Percentiles rank a stretch among this genome's conserved stretches.
These are phyloP conservation scores for Zhuliangozyma parablackwelliae DNA, from an alignment of 1,139 yeast genomes.

Conservation along the genomic window DNA sequence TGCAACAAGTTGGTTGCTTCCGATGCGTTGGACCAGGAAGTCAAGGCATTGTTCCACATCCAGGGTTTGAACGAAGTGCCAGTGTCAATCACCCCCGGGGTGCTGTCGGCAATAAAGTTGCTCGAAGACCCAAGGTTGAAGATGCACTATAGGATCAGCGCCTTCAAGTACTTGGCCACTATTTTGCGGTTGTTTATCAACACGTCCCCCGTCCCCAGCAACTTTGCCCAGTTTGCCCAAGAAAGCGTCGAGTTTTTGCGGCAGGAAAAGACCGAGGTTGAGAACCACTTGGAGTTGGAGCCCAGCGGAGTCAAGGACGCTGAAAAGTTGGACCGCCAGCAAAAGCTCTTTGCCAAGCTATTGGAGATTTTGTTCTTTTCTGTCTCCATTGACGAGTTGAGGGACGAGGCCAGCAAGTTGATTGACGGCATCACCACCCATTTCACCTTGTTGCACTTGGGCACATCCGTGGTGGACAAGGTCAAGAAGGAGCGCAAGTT, in stretches of 20 bases:
- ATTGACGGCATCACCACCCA: constrained; percentile 72
- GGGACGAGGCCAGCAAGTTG: constrained; percentile 59
- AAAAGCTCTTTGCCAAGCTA: constrained; percentile 53
- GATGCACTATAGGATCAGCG: constrained; percentile 66
- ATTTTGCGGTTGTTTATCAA: constrained; percentile 69
- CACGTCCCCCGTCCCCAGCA: constrained; percentile 56
- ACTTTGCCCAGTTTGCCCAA: constrained; percentile 42
- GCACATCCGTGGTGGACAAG: constrained; percentile 68
- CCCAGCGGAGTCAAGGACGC: constrained; percentile 45
- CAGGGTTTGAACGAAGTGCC: constrained; percentile 67
- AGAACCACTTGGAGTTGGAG: constrained; percentile 31
- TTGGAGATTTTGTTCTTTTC: constrained; percentile 72
- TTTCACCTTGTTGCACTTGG: constrained; percentile 71
- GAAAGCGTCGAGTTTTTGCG: constrained; percentile 46
- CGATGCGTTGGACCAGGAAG: constrained; percentile 60
- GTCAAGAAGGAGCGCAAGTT: constrained; percentile 68
- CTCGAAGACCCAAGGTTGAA: constrained; percentile 66
- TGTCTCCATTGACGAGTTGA: constrained; percentile 70
- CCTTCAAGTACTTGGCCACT: constrained; percentile 67
- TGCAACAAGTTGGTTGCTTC: constrained; percentile 59
- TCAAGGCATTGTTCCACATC: constrained; percentile 63
- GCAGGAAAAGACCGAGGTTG: constrained; percentile 31
- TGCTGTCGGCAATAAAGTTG: constrained; percentile 64
- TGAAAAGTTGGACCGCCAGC: constrained; percentile 54
- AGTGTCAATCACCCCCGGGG: constrained; percentile 77